Evolutionary conservation across 78 protist species (phyloP).

Genomic region (Paulinella micropora): DNA sequence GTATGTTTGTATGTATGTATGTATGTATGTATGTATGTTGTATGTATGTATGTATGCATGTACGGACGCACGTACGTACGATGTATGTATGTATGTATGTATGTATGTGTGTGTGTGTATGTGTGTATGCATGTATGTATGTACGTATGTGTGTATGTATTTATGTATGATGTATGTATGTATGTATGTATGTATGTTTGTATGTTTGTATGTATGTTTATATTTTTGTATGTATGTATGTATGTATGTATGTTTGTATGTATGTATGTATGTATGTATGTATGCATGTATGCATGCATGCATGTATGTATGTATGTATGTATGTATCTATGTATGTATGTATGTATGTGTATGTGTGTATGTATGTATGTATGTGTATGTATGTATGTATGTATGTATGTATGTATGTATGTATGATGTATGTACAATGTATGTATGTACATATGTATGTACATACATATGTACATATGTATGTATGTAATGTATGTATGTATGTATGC

Average conservation of each 20-base stretch:
- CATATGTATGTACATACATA: background rate
- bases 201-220: background rate
- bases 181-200: background rate
- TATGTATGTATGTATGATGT: too few species aligned
- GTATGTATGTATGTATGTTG: background rate
- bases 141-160: background rate
- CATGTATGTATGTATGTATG: background rate
- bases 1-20: background rate
- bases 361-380: background rate
- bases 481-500: background rate
- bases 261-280: background rate
- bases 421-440: background rate
- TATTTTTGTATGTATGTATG: background rate
- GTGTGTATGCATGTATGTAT: background rate
- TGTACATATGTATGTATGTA: background rate
- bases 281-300: background rate
- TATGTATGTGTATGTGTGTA: background rate
- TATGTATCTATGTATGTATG: background rate
- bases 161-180: background rate
- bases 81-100: background rate
- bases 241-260: background rate
- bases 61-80: background rate
- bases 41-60: background rate
- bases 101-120: background rate
- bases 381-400: background rate